These are phyloP conservation scores for Wickerhamiella parazyma DNA, from an alignment of 805 yeast genomes.

Conservation along the genomic window DNA sequence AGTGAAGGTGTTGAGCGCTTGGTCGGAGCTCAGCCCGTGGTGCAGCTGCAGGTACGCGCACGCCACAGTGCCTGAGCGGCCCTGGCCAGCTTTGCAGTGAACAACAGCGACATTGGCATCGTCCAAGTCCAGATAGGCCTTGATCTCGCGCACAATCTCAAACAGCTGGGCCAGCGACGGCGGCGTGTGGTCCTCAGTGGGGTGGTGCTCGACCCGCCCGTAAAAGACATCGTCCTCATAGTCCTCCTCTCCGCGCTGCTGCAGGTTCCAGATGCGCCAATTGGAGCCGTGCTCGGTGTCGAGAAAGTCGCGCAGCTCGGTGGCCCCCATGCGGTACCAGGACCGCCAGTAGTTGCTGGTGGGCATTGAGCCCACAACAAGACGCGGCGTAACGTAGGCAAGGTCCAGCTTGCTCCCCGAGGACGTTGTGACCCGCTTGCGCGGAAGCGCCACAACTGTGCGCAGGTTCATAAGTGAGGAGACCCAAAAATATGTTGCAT, in stretches of 20 bases:
- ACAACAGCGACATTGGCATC: conserved; percentile 44
- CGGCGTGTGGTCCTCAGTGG: conserved; percentile 68
- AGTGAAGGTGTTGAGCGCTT: conserved; percentile 43
- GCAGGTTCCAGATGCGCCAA: conserved; percentile 67
- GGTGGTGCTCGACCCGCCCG: conserved; percentile 30
- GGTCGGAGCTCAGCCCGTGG: conserved; percentile 28
- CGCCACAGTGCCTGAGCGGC: conserved; percentile 69
- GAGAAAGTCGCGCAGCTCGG: conserved; percentile 38
- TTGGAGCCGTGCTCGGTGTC: conserved; percentile 33
- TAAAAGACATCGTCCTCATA: conserved; percentile 29
- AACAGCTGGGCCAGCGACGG: conserved; percentile 48
- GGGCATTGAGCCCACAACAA: conserved; percentile 72
- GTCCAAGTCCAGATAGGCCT: conserved; percentile 27
- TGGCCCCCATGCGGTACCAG: conserved; percentile 39
- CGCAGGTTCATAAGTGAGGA: not conserved
- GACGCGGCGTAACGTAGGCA: conserved; percentile 46
- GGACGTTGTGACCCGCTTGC: conserved; percentile 18
- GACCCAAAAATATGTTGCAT: not conserved
- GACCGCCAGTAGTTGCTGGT: conserved; percentile 32
- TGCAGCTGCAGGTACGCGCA: conserved; percentile 55
- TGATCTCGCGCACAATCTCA: conserved; percentile 33
- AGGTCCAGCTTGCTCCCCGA: conserved; percentile 38
- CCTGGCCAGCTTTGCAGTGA: conserved; percentile 88
- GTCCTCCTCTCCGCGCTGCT: conserved; percentile 39
- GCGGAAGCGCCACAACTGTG: conserved; percentile 20